Percentiles rank a stretch among this genome's conserved stretches.
Conservation (phyloP, 768 basidiomycete species). For the Amanita exitialis region DNA sequence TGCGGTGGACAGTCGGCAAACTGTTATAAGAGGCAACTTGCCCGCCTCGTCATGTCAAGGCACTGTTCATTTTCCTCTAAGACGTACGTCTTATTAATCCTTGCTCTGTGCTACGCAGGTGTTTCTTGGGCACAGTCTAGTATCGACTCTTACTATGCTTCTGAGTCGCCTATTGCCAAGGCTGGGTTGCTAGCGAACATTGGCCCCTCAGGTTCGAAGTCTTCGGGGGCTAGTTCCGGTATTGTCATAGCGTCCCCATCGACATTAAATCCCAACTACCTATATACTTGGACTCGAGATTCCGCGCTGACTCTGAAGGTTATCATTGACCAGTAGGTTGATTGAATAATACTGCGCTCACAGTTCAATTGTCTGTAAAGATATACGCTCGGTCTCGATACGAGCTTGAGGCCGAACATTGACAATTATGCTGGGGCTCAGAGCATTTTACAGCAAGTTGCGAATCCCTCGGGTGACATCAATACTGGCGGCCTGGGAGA, state of each 20-base stretch:
- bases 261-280: constrained; percentile 37
- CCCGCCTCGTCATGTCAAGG: too few relatives aligned
- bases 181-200: constrained; percentile 50
- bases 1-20: too few relatives aligned
- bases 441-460: constrained; percentile 42
- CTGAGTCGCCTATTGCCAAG: constrained; percentile 16
- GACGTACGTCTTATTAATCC: neutral
- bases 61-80: neutral
- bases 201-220: constrained; percentile 34
- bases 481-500: constrained; percentile 12
- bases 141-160: constrained; percentile 1
- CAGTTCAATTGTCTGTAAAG: constrained; percentile 8
- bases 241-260: constrained; percentile 44
- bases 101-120: neutral
- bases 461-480: constrained; percentile 57
- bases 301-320: constrained; percentile 51
- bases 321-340: constrained; percentile 29
- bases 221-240: constrained; percentile 36
- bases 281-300: constrained; percentile 63
- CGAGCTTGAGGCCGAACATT: constrained; percentile 34
- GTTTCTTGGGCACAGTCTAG: neutral
- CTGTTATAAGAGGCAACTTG: too few relatives aligned
- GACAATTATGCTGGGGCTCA: constrained; percentile 46
- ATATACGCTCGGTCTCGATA: constrained; percentile 37
- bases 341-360: neutral